A percentile compares a stretch with the other conserved stretches of the same genome.
Conservation (phyloP, 2,329 filamentous ascomycete genomes). For the Xylaria sp. region DNA sequence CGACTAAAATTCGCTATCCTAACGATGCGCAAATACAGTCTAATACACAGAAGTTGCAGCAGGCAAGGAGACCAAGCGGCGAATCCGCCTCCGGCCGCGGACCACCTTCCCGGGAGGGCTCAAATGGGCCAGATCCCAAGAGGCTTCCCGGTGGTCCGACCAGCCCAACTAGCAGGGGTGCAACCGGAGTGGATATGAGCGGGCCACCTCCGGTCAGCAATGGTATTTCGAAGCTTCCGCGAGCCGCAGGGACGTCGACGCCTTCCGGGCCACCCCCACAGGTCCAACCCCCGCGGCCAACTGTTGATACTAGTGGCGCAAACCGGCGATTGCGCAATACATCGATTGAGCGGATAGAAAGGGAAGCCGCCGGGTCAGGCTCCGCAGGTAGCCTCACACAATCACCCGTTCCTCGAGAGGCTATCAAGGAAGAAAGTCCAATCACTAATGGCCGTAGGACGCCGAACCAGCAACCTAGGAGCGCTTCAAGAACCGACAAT, state of each 20-base stretch:
- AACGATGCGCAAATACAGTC: conserved; percentile 71
- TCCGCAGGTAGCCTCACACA: conserved; percentile 51
- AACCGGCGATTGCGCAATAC: conserved; percentile 59
- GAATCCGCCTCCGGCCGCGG: conserved; percentile 51
- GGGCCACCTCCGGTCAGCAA: conserved; percentile 50
- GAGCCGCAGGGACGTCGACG: conserved; percentile 52
- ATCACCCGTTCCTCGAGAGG: conserved; percentile 58
- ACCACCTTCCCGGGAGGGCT: conserved; percentile 62
- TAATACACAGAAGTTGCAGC: conserved; percentile 54
- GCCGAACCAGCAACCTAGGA: conserved; percentile 64
- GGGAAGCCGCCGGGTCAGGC: conserved; percentile 54
- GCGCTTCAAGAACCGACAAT: conserved; percentile 54
- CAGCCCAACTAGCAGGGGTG: conserved; percentile 57
- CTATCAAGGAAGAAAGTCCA: conserved; percentile 61
- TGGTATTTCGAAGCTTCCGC: conserved; percentile 55
- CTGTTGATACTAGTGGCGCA: conserved; percentile 54
- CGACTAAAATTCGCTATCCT: conserved; percentile 95
- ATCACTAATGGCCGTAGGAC: conserved; percentile 71
- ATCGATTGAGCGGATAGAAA: conserved; percentile 60
- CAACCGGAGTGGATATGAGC: conserved; percentile 55
- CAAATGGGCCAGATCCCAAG: conserved; percentile 64
- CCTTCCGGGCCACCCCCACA: conserved; percentile 66
- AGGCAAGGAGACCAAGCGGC: conserved; percentile 58
- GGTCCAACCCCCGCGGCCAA: conserved; percentile 64
- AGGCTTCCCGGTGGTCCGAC: conserved; percentile 54